Evolutionary conservation across 2,329 filamentous ascomycete species (phyloP), one percentile per base, ranked within the genome.

Genomic region (Diaporthe sp.): DNA sequence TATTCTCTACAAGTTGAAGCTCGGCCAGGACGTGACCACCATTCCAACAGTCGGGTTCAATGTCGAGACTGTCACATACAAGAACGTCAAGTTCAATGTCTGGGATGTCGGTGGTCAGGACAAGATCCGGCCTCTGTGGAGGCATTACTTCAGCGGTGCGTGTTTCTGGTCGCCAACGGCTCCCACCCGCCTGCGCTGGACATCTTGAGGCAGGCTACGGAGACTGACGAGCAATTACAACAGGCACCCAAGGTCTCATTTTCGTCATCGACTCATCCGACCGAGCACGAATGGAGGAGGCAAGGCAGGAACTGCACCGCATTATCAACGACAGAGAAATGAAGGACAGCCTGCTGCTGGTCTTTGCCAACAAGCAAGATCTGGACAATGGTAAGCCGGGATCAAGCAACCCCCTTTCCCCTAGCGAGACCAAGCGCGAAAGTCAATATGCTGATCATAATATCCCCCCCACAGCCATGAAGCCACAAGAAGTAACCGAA

Each of bases 361-460:
- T 99, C 57, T 98, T 99, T 85, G 97, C 97, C 82, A 99, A 99
- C 90, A 99, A 99, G 91, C 97, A 98, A 87, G 97, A 99, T 91
- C 88, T 98, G 80, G 89, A 91, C 76, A 94, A 95, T 83, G 92
- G 95, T 94, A 86, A 75, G 88, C 85, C 31, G n/a, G 2, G n/a
- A 44, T 37, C 62, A 42, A 15, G 58, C 44, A 19, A 7, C 12
- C 44, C 31, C 28, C 57, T 70, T 10, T 6, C 25, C 70, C 51
- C 22, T 12, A 9, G 1, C 28, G 2, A 22, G 37, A 22, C 46
- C 31, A 37, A 39, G 46, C 62, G 4, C 34, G 22, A 22, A 68
- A 17, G 15, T 44, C 34, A 28, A 62, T 57, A 19, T 68, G 53
- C 76, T 77, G 37, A 78, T 19, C 42, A 7, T 15, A 10, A 25